phyloP scores from a whole-genome alignment of 192 early-diverging fungal genomes.

The Backusella morwellensis region DNA sequence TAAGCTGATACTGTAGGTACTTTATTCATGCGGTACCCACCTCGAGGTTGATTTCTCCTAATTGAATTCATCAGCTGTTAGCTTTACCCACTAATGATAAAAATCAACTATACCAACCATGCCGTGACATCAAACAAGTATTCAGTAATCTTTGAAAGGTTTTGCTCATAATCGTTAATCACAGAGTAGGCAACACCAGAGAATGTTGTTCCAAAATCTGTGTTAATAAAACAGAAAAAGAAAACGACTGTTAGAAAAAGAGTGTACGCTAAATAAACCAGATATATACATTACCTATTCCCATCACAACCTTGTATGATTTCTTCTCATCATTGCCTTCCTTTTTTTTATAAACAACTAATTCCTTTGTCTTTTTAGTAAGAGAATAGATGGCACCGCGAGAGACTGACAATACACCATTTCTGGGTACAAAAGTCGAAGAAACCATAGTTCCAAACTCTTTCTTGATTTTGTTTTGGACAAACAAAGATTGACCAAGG shows the following conservation, averaged over 20 bases:
- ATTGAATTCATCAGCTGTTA: not conserved
- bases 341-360: not conserved
- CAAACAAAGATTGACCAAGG: constrained; percentile 40
- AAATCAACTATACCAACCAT: not conserved
- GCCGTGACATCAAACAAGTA: not conserved
- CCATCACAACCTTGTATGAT: not conserved
- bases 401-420: not conserved
- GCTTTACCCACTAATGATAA: not conserved
- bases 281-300: not conserved
- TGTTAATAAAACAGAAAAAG: not conserved
- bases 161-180: not conserved
- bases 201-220: not conserved
- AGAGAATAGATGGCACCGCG: not conserved
- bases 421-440: not conserved
- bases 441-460: not conserved
- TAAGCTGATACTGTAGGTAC: not conserved
- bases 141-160: not conserved
- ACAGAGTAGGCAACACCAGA: not conserved
- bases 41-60: not conserved
- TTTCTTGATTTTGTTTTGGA: not conserved
- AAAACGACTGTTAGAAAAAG: not conserved
- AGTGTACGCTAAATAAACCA: not conserved
- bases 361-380: not conserved
- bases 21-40: not conserved
- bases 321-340: not conserved